phyloP scores from a whole-genome alignment of 2,329 filamentous ascomycete genomes.

The Lomentospora prolificans region DNA sequence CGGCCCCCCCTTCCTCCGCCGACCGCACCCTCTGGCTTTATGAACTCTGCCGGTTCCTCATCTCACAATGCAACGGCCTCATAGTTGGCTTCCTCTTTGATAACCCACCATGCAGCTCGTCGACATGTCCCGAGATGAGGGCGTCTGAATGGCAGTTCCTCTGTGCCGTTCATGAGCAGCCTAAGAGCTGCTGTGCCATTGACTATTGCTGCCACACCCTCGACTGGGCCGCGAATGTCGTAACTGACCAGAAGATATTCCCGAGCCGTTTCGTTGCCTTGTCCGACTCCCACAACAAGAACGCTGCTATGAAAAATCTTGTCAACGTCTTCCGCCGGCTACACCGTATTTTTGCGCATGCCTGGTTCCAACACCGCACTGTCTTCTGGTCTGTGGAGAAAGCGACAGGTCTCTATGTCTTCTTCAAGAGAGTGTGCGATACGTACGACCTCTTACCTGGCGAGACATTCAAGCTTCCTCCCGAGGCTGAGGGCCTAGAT shows the following conservation, averaged over 20 bases:
- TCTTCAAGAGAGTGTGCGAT: conserved; percentile 97
- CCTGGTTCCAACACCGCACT: conserved; percentile 93
- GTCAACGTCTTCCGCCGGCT: conserved; percentile 91
- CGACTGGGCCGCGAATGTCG: conserved; percentile 91
- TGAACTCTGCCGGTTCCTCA: conserved; percentile 92
- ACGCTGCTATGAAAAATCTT: conserved; percentile 66
- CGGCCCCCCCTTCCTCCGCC: conserved; percentile 69
- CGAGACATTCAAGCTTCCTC: conserved; percentile 92
- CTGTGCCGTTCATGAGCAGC: conserved; percentile 92
- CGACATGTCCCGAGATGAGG: conserved; percentile 95
- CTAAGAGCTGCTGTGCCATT: conserved; percentile 94
- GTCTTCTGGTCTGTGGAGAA: conserved; percentile 93
- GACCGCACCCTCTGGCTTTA: conserved; percentile 93
- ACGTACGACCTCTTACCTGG: conserved; percentile 79
- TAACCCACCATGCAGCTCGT: conserved; percentile 74
- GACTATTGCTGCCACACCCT: conserved; percentile 99
- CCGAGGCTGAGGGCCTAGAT: conserved; percentile 82
- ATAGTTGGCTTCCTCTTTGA: conserved; percentile 92
- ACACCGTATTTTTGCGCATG: conserved; percentile 95
- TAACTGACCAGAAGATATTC: conserved; percentile 92
- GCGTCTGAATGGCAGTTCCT: conserved; percentile 98
- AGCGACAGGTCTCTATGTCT: conserved; percentile 83
- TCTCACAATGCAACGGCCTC: conserved; percentile 85
- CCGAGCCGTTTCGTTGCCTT: conserved; percentile 65
- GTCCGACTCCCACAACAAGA: conserved; percentile 48